Conservation (phyloP, 495 filamentous ascomycete genomes). For the Cetradonia linearis region DNA sequence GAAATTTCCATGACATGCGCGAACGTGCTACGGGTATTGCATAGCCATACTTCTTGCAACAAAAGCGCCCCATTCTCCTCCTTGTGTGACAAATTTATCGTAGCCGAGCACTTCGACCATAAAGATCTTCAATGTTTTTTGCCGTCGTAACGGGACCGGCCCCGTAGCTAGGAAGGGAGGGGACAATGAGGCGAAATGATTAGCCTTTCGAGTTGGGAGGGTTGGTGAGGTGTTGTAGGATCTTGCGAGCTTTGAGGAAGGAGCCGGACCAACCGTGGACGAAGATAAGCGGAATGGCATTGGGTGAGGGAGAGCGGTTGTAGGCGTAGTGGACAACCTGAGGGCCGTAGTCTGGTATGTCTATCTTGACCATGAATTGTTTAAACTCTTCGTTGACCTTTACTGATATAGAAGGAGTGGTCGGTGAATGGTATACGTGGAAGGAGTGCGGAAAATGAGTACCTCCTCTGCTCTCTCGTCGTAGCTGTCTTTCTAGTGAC, state of each 20-base stretch:
- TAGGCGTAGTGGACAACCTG: conserved; percentile 20
- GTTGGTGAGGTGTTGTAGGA: conserved; percentile 22
- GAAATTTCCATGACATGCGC: conserved; percentile 28
- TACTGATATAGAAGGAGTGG: conserved; percentile 3
- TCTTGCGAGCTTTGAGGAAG: conserved; percentile 30
- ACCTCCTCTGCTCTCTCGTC: conserved; percentile 32
- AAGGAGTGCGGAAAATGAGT: background rate
- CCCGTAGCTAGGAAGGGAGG: conserved; percentile 28
- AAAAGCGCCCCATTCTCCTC: conserved; percentile 30
- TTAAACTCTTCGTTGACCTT: conserved; percentile 20
- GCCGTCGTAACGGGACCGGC: conserved; percentile 25
- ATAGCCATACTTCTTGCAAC: conserved; percentile 30
- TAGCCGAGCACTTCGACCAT: conserved; percentile 31
- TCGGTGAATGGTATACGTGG: background rate
- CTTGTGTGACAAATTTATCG: conserved; percentile 31
- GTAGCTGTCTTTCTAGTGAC: conserved; percentile 40
- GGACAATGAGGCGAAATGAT: conserved; percentile 28
- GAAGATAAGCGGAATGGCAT: conserved; percentile 31
- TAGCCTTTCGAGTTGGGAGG: conserved; percentile 10
- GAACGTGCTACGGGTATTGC: conserved; percentile 33
- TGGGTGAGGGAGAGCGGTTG: conserved; percentile 19
- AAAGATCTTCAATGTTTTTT: conserved; percentile 22
- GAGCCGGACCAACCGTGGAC: conserved; percentile 36
- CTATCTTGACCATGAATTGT: conserved; percentile 19
- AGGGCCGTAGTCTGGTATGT: conserved; percentile 20